Evolutionary conservation across 306 rosid species (phyloP).

Genomic region (Acacia crassicarpa): DNA sequence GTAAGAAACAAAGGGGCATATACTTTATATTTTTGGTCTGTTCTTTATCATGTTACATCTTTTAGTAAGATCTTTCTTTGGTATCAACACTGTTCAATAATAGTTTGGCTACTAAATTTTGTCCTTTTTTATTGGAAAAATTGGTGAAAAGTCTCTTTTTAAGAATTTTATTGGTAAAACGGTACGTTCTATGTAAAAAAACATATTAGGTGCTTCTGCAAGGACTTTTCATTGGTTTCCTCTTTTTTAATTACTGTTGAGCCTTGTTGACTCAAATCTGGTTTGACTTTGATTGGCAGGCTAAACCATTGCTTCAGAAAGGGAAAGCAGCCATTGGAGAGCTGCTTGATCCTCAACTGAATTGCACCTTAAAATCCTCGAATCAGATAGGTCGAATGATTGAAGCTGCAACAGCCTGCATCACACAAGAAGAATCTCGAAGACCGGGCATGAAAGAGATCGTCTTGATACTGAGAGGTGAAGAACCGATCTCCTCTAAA

Average conservation of each 20-base stretch:
- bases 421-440: slow-evolving; percentile 74
- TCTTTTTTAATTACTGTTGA: not conserved
- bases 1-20: not conserved
- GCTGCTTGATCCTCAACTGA: slow-evolving; percentile 68
- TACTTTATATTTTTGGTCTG: not conserved
- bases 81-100: not conserved
- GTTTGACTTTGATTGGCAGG: slow-evolving; percentile 43
- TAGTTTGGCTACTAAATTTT: not conserved
- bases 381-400: slow-evolving; percentile 54
- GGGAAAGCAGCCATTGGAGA: slow-evolving; percentile 70
- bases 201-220: too few species aligned
- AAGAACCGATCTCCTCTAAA: slow-evolving; percentile 47
- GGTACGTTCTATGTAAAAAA: too few species aligned
- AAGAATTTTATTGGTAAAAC: too few species aligned
- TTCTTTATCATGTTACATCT: not conserved
- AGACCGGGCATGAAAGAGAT: slow-evolving; percentile 72
- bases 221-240: too few species aligned
- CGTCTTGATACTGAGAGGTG: slow-evolving; percentile 64
- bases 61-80: not conserved
- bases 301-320: slow-evolving; percentile 72
- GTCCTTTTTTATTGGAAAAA: too few species aligned
- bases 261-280: slow-evolving; percentile 12
- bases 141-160: too few species aligned
- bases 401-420: slow-evolving; percentile 79
- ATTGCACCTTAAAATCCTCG: slow-evolving; percentile 42